These are phyloP conservation scores for Globisporangium mamillatum DNA, from an alignment of 352 stramenopile genomes.

Conservation along the genomic window DNA sequence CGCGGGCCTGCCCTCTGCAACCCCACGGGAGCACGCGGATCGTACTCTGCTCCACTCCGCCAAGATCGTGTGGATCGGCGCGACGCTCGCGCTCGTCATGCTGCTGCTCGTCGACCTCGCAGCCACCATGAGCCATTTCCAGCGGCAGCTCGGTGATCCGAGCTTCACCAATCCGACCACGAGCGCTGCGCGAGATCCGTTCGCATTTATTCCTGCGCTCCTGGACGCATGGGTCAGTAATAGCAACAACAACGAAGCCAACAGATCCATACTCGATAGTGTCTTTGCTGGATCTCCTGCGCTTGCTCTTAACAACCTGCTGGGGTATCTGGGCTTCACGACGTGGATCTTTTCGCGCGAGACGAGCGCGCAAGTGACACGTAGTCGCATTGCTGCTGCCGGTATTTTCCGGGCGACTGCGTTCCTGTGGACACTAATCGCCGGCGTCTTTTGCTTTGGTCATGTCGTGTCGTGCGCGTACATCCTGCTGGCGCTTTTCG, in stretches of 20 bases:
- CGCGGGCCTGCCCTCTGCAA: constrained; percentile 20
- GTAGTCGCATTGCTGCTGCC: background rate
- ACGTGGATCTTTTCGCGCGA: constrained; percentile 61
- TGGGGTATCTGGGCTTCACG: constrained; percentile 38
- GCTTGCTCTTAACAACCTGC: constrained; percentile 45
- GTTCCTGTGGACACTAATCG: constrained; percentile 17
- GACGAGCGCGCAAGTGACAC: constrained; percentile 14
- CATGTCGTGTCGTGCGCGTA: constrained; percentile 66
- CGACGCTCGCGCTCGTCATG: constrained; percentile 34
- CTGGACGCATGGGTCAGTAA: background rate
- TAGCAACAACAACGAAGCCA: background rate
- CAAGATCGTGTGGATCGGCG: constrained; percentile 44
- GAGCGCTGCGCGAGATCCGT: constrained; percentile 23
- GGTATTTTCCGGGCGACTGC: background rate
- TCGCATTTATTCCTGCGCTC: constrained; percentile 25
- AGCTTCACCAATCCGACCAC: background rate
- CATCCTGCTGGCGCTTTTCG: constrained; percentile 62
- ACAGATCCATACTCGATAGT: background rate
- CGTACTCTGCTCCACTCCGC: constrained; percentile 13
- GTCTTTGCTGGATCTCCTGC: constrained; percentile 15
- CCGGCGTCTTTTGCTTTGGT: constrained; percentile 40
- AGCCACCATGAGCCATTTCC: constrained; percentile 32
- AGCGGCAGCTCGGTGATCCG: constrained; percentile 5
- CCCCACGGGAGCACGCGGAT: background rate
- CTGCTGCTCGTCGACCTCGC: constrained; percentile 66